phyloP scores from a whole-genome alignment of 2,329 filamentous ascomycete genomes.

The Claviceps sp. region DNA sequence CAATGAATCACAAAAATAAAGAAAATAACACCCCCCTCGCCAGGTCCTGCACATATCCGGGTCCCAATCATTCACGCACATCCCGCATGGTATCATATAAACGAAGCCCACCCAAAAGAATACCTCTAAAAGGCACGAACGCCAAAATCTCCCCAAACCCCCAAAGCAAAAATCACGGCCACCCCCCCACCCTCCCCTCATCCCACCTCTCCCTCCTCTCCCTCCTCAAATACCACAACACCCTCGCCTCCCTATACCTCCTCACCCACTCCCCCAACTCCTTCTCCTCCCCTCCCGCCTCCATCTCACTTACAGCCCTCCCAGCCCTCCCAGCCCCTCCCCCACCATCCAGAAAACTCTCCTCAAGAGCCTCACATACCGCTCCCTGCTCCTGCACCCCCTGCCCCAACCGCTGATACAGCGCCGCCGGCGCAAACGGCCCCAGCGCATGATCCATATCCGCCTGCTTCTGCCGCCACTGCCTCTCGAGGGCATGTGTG shows the following conservation, averaged over 20 bases:
- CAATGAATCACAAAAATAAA: no score
- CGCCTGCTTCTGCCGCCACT: conserved; percentile 77
- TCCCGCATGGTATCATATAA: no score
- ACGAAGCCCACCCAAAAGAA: no score
- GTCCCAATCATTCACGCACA: no score
- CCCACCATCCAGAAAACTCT: conserved; percentile 69
- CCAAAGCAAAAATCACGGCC: conserved; percentile 48
- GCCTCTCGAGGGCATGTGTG: conserved; percentile 76
- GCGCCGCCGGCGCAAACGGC: conserved; percentile 71
- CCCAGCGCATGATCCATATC: conserved; percentile 78
- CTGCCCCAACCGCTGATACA: conserved; percentile 70
- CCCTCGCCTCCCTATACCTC: conserved; percentile 66
- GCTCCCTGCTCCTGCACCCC: conserved; percentile 71
- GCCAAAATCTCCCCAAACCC: no score
- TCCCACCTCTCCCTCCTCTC: conserved; percentile 93
- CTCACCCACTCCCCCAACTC: conserved; percentile 79
- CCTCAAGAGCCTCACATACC: conserved; percentile 71
- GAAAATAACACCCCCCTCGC: no score
- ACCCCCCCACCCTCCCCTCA: conserved; percentile 86
- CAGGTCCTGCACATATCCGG: no score
- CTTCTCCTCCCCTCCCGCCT: conserved; percentile 49
- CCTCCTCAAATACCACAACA: conserved; percentile 62
- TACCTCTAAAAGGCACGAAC: no score
- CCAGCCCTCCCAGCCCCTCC: conserved; percentile 22
- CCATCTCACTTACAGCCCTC: conserved; percentile 20